These are phyloP conservation scores for Blastobotrys elegans DNA, from an alignment of 1,139 yeast species.

Conservation along the genomic window DNA sequence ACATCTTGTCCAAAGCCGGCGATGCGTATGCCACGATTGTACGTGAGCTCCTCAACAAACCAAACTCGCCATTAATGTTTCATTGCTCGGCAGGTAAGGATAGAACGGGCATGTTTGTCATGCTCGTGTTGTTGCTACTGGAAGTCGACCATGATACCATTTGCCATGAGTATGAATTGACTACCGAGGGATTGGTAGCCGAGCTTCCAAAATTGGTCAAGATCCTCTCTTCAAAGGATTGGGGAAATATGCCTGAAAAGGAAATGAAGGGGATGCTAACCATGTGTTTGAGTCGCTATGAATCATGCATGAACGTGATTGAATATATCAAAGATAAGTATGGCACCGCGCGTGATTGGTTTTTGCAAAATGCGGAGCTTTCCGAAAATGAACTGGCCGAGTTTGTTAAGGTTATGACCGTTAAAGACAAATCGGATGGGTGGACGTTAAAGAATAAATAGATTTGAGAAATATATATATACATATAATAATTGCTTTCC, in stretches of 20 bases:
- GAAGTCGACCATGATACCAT: conserved; percentile 64
- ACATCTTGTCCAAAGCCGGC: conserved; percentile 50
- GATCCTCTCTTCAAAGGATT: not conserved
- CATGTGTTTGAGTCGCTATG: conserved; percentile 60
- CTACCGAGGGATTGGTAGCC: conserved; percentile 53
- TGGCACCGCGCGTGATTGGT: conserved; percentile 45
- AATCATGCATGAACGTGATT: conserved; percentile 64
- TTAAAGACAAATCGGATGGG: not conserved
- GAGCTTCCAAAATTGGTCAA: conserved; percentile 21
- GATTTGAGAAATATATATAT: not conserved
- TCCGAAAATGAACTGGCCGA: not conserved
- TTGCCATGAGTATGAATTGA: conserved; percentile 69
- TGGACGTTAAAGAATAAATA: not conserved
- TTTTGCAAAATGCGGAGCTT: not conserved
- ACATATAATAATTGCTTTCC: too few relatives aligned
- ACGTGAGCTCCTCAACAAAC: conserved; percentile 44
- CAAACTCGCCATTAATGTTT: conserved; percentile 50
- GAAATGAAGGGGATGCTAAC: conserved; percentile 38
- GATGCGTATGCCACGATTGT: conserved; percentile 22
- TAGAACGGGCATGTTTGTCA: conserved; percentile 70
- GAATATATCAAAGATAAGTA: conserved; percentile 45
- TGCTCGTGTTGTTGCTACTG: conserved; percentile 55
- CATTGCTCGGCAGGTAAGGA: conserved; percentile 89
- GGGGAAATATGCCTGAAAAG: not conserved
- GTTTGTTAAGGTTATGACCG: conserved; percentile 1